These are phyloP conservation scores for Lepiota brunneoincarnata DNA, from an alignment of 768 basidiomycete species.

Conservation along the genomic window DNA sequence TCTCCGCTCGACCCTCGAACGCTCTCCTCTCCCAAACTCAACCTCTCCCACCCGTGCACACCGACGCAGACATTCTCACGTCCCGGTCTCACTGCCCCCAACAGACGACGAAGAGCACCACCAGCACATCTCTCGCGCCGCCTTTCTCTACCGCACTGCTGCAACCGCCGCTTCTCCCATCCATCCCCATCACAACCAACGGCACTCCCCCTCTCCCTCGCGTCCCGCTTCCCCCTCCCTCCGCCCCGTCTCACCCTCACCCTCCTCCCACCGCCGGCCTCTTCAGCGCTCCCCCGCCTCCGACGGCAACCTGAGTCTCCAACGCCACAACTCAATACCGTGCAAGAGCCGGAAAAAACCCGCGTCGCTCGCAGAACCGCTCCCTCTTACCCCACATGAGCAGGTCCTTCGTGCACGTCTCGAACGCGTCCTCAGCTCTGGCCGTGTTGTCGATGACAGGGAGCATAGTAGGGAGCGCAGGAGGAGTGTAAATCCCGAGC, in stretches of 20 bases:
- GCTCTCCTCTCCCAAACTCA: conserved; percentile 2
- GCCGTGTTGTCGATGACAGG: background rate
- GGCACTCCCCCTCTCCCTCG: conserved; percentile 4
- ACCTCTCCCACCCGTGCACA: conserved; percentile 6
- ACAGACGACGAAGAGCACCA: conserved; percentile 6
- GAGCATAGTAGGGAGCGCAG: conserved; percentile 4
- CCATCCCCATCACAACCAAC: background rate
- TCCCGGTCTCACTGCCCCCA: background rate
- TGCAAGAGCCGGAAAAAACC: background rate
- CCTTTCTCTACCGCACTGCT: conserved; percentile 14
- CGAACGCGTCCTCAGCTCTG: conserved; percentile 14
- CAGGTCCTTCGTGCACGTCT: conserved; percentile 17
- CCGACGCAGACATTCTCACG: conserved; percentile 10
- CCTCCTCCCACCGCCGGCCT: conserved; percentile 4
- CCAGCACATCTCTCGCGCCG: conserved; percentile 4
- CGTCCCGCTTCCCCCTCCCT: background rate
- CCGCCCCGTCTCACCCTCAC: conserved; percentile 7
- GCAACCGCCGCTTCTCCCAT: conserved; percentile 7
- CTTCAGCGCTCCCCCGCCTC: conserved; percentile 12
- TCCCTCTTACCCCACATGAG: conserved; percentile 13
- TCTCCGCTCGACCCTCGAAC: conserved; percentile 15
- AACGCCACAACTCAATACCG: conserved; percentile 7
- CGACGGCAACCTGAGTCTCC: conserved; percentile 2
- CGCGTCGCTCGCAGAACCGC: background rate
- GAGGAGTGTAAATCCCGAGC: background rate